Evolutionary conservation across 1,284 basidiomycete genomes (phyloP).

Genomic region (Chalciporus sp.): DNA sequence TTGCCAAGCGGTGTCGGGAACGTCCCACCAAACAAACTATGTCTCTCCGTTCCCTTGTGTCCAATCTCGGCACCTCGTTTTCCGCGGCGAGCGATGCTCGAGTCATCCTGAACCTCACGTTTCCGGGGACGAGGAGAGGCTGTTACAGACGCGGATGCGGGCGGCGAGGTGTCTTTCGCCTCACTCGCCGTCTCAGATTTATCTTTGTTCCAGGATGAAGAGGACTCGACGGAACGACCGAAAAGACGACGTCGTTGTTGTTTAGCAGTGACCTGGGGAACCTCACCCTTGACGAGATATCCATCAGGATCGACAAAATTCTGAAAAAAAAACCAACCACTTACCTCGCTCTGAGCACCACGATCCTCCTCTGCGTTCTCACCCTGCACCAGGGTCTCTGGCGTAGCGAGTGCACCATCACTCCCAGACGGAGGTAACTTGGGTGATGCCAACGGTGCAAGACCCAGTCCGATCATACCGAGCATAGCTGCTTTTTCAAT

Average conservation of each 20-base stretch:
- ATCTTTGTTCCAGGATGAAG: slow-evolving; percentile 39
- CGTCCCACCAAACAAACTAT: slow-evolving; percentile 76
- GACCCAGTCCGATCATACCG: slow-evolving; percentile 31
- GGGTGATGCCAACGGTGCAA: slow-evolving; percentile 35
- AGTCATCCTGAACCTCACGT: slow-evolving; percentile 28
- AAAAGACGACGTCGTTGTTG: slow-evolving; percentile 54
- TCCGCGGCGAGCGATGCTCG: slow-evolving; percentile 37
- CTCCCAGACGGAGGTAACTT: slow-evolving; percentile 61
- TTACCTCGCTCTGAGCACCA: slow-evolving; percentile 67
- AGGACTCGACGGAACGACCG: slow-evolving; percentile 57
- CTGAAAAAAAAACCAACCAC: slow-evolving; percentile 23
- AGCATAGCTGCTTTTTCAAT: slow-evolving; percentile 19
- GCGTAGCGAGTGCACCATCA: slow-evolving; percentile 55
- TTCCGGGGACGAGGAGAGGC: slow-evolving; percentile 23
- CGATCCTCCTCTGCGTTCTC: slow-evolving; percentile 57
- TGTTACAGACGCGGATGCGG: slow-evolving; percentile 17
- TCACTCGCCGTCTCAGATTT: slow-evolving; percentile 19
- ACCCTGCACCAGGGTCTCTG: slow-evolving; percentile 34
- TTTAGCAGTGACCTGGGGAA: slow-evolving; percentile 34
- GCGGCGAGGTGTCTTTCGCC: slow-evolving; percentile 33
- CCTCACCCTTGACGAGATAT: slow-evolving; percentile 43
- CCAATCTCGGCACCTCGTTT: slow-evolving; percentile 56
- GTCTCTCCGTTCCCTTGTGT: slow-evolving; percentile 53
- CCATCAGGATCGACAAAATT: slow-evolving; percentile 2
- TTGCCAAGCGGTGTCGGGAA: slow-evolving; percentile 62